Evolutionary conservation across 805 yeast species (phyloP), one percentile per base, ranked within the genome.

Genomic region (Kodamaea neixiangensis): DNA sequence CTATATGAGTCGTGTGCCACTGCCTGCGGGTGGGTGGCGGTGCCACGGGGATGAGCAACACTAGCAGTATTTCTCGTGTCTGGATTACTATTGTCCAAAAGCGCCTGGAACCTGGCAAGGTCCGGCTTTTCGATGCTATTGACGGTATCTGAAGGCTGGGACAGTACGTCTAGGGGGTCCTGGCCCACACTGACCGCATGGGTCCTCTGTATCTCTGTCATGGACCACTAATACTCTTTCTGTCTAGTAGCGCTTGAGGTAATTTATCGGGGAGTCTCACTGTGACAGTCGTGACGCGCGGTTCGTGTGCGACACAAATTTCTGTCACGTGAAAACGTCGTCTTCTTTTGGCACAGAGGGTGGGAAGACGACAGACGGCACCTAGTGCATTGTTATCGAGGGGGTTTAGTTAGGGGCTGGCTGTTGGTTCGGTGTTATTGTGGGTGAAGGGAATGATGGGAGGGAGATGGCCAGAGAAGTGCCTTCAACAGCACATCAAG

Each of bases 241-340:
- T 14, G 4, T 17, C 21, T 37, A 3, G 13, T 17, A 17, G 11
- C 41, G 7, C 11, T 37, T 37, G 41, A 37, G 41, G 41, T 37
- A 37, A 37, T 37, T 37, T 37, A 37, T 37, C 41, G 41, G 41
- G 41, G 19, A 20, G 20, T 15, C 21, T 17, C 17, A 10, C 17
- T 37, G 41, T 37, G 21, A 19, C 41, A 17, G 21, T 17, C 41
- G 41, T 37, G 41, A 37, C 41, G 41, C 41, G 41, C 41, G 13
- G 7, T 17, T 37, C 41, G 41, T 19, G 21, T 19, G 41, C 17
- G 21, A 37, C 19, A 25, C 31, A 25, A 25, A 25, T 25, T 25
- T 9, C 7, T 25, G 10, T 25, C 31, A 25, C 31, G 31, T 25
- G 31, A 25, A 25, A 25, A 9, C 13, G 11, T 25, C 7, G 31